Evolutionary conservation across 257 asterid species (phyloP).

Genomic region (Schizonepeta tenuifolia): DNA sequence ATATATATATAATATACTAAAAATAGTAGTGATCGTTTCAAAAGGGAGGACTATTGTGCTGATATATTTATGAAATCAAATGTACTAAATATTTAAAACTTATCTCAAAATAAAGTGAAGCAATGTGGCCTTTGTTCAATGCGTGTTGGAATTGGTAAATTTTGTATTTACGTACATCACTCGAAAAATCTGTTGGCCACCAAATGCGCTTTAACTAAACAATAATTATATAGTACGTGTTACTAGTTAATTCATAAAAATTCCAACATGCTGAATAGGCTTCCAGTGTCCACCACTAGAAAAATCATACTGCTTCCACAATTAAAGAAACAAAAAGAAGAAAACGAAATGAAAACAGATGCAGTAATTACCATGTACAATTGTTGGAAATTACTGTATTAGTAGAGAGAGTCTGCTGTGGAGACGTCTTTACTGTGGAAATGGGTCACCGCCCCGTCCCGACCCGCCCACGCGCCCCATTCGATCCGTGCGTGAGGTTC

Average conservation of each 20-base stretch:
- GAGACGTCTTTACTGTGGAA: too few relatives aligned
- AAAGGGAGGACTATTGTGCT: not conserved
- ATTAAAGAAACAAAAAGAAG: not conserved
- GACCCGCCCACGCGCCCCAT: too few relatives aligned
- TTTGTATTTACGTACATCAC: constrained; percentile 6
- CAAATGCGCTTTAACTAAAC: not conserved
- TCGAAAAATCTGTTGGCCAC: constrained; percentile 21
- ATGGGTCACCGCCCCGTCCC: too few relatives aligned
- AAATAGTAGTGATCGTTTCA: not conserved
- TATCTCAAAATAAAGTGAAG: constrained; percentile 11
- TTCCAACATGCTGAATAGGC: constrained; percentile 30
- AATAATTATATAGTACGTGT: not conserved
- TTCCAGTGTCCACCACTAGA: constrained; percentile 22
- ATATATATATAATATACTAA: not conserved
- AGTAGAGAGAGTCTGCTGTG: too few relatives aligned
- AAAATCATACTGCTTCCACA: not conserved
- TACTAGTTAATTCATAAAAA: not conserved
- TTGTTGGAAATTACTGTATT: not conserved
- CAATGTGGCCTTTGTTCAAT: not conserved
- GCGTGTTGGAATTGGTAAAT: constrained; percentile 21
- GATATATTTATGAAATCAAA: not conserved
- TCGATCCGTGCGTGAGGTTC: too few relatives aligned
- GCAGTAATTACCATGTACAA: not conserved
- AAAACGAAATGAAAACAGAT: not conserved
- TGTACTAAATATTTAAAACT: not conserved